Percentiles rank a stretch among this genome's conserved stretches.
These are phyloP conservation scores for Colletotrichum sp. DNA, from an alignment of 2,329 filamentous ascomycete genomes.

Conservation along the genomic window DNA sequence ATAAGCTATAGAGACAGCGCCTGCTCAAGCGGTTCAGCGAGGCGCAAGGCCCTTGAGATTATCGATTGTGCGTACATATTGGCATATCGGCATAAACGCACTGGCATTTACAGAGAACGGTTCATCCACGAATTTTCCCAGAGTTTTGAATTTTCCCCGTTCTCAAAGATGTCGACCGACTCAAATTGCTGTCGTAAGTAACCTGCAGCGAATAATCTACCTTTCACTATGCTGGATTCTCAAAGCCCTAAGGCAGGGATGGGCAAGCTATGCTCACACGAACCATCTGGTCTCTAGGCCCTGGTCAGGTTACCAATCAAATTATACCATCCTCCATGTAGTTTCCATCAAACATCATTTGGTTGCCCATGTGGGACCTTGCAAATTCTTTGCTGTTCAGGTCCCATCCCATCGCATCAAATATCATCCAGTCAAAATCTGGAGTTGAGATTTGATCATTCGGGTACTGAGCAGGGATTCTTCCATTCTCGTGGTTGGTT, in stretches of 20 bases:
- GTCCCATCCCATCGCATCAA: background rate
- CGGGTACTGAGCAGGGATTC: background rate
- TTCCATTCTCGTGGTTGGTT: background rate
- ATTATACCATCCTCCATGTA: background rate
- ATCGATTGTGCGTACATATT: too few relatives aligned
- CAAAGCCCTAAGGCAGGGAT: background rate
- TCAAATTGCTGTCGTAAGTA: background rate
- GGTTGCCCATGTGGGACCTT: background rate
- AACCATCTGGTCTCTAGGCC: background rate
- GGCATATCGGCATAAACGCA: too few relatives aligned
- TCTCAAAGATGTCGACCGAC: background rate
- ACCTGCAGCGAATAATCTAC: accelerated
- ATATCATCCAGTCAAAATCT: background rate
- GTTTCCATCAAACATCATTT: background rate
- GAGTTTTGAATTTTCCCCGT: background rate
- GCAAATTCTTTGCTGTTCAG: background rate
- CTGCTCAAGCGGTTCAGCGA: background rate
- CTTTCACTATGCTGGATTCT: background rate
- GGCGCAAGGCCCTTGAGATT: too few relatives aligned
- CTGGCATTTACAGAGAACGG: too few relatives aligned
- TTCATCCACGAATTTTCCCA: too few relatives aligned
- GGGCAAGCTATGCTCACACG: background rate
- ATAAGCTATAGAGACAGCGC: accelerated
- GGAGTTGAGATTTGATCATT: background rate
- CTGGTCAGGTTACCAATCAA: background rate